Evolutionary conservation across 352 stramenopile species (phyloP).

Genomic region (Aphanomyces invadans): DNA sequence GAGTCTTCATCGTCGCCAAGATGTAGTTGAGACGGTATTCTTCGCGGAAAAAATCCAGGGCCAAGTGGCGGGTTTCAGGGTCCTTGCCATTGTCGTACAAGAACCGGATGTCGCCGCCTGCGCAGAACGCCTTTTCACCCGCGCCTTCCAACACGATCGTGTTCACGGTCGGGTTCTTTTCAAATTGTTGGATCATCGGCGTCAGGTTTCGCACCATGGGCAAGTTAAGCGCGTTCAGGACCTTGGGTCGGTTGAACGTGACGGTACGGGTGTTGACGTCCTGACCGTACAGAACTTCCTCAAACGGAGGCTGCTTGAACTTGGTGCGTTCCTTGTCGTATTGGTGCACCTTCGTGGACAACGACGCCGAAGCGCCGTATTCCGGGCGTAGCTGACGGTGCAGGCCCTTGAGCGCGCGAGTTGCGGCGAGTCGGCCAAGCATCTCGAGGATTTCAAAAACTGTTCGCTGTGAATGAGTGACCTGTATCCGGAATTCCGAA

Average conservation of each 20-base stretch:
- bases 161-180: slow-evolving; percentile 70
- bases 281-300: slow-evolving; percentile 68
- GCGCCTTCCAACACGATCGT: slow-evolving; percentile 73
- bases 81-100: slow-evolving; percentile 81
- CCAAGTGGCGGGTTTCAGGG: slow-evolving; percentile 51
- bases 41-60: slow-evolving; percentile 91
- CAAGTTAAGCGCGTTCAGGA: slow-evolving; percentile 88
- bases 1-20: slow-evolving; percentile 73
- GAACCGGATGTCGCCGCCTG: slow-evolving; percentile 90
- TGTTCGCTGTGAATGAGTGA: slow-evolving; percentile 13
- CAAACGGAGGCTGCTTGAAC: slow-evolving; percentile 31
- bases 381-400: slow-evolving; percentile 8
- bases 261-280: slow-evolving; percentile 74
- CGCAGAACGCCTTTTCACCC: slow-evolving; percentile 89
- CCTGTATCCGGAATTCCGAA: slow-evolving; percentile 13
- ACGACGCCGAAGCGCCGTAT: neutral
- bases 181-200: slow-evolving; percentile 75
- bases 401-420: slow-evolving; percentile 12
- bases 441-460: slow-evolving; percentile 21
- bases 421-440: slow-evolving; percentile 12
- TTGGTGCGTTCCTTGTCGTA: slow-evolving; percentile 19
- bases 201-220: slow-evolving; percentile 89
- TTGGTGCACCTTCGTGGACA: slow-evolving; percentile 9
- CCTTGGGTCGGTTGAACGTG: slow-evolving; percentile 85
- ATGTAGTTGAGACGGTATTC: slow-evolving; percentile 94